Percentiles rank a stretch among this genome's conserved stretches.
Evolutionary conservation across 495 filamentous ascomycete species (phyloP).

Genomic region (Hypomontagnella monticulosa): DNA sequence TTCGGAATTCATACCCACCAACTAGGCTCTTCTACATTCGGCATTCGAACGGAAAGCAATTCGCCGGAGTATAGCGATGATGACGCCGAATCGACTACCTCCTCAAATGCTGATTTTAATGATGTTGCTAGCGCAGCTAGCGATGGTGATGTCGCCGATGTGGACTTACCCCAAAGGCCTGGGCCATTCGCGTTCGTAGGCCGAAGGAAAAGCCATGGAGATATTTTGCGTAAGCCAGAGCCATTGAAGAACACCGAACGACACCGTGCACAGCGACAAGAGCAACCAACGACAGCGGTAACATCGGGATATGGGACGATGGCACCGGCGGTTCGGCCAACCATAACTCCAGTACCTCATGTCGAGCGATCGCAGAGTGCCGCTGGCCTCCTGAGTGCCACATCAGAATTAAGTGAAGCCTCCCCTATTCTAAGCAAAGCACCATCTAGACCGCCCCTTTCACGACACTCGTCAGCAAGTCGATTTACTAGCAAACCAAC

Average conservation of each 20-base stretch:
- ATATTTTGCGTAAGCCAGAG: conserved; percentile 28
- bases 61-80: conserved; percentile 56
- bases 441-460: conserved; percentile 56
- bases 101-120: conserved; percentile 45
- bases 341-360: not conserved
- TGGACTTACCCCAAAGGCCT: conserved; percentile 33
- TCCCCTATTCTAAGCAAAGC: conserved; percentile 35
- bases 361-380: conserved; percentile 12
- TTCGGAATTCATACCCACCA: conserved; percentile 83
- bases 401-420: conserved; percentile 16
- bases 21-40: conserved; percentile 70
- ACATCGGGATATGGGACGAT: conserved; percentile 39
- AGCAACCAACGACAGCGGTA: not conserved
- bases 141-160: conserved; percentile 36
- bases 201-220: conserved; percentile 51
- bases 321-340: not conserved
- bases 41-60: conserved; percentile 58
- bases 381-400: not conserved
- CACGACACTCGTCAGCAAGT: conserved; percentile 61
- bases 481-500: conserved; percentile 79
- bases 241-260: not conserved
- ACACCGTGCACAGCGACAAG: not conserved
- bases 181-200: conserved; percentile 37
- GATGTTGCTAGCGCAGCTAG: conserved; percentile 41
- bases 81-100: conserved; percentile 46